Percentiles rank a stretch among this genome's conserved stretches.
Evolutionary conservation across 2,329 filamentous ascomycete species (phyloP).

Genomic region (Penicillium decumbens): DNA sequence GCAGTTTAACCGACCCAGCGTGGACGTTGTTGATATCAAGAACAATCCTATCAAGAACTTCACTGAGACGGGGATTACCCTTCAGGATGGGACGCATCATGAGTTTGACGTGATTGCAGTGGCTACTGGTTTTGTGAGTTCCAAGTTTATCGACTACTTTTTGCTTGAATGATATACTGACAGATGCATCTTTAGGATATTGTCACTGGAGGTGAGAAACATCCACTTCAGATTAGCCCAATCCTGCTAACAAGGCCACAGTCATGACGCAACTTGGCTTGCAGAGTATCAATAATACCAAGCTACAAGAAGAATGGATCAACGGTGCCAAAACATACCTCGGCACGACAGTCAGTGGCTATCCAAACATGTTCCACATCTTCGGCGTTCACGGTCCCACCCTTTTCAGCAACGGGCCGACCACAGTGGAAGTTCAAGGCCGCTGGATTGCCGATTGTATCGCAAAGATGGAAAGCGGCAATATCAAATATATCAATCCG

Average conservation of each 20-base stretch:
- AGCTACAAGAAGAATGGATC: slow-evolving; percentile 37
- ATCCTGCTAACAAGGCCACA: neutral
- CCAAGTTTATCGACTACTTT: neutral
- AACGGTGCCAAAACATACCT: slow-evolving; percentile 26
- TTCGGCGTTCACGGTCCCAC: slow-evolving; percentile 58
- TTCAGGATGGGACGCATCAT: slow-evolving; percentile 35
- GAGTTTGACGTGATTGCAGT: slow-evolving; percentile 42
- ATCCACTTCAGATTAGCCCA: neutral
- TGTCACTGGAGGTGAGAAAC: slow-evolving; percentile 34
- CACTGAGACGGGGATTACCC: slow-evolving; percentile 38
- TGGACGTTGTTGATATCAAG: slow-evolving; percentile 46
- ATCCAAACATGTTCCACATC: slow-evolving; percentile 50
- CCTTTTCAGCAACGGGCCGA: slow-evolving; percentile 54
- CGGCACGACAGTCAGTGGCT: slow-evolving; percentile 42
- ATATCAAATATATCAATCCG: slow-evolving; percentile 51
- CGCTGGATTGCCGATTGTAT: slow-evolving; percentile 53
- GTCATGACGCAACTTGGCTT: slow-evolving; percentile 40
- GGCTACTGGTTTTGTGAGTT: slow-evolving; percentile 41
- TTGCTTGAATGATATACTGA: neutral
- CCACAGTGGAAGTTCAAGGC: slow-evolving; percentile 53
- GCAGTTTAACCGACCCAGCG: slow-evolving; percentile 44
- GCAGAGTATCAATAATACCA: slow-evolving; percentile 28
- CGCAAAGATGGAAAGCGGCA: slow-evolving; percentile 45
- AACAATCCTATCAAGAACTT: slow-evolving; percentile 43
- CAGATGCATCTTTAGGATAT: slow-evolving; percentile 25